Percentiles rank a stretch among this genome's conserved stretches.
Evolutionary conservation across 345 rosid species (phyloP).

Genomic region (Syzygium grande): DNA sequence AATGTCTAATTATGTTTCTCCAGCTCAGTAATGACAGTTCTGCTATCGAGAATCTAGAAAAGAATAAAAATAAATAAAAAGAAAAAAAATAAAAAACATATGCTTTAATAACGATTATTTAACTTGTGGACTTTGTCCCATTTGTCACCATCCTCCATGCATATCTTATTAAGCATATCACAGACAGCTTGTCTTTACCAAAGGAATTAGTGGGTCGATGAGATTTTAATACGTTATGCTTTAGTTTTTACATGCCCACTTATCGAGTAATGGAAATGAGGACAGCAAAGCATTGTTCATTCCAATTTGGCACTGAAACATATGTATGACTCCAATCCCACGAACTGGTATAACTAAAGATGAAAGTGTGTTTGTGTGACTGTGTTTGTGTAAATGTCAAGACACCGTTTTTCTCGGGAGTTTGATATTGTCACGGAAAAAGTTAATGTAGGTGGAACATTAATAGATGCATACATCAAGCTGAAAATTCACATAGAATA

Average conservation of each 20-base stretch:
- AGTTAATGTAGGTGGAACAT: neutral
- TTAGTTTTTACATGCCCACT: neutral
- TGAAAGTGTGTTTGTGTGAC: neutral
- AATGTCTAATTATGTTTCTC: no score
- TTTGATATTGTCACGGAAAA: neutral
- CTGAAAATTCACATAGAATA: neutral
- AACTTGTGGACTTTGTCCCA: neutral
- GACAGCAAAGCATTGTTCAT: neutral
- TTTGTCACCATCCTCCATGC: neutral
- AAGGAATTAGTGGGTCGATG: neutral
- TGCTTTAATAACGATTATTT: neutral
- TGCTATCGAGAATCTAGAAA: no score
- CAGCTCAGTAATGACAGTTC: no score
- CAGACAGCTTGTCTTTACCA: neutral
- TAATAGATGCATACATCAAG: neutral
- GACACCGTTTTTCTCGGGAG: neutral
- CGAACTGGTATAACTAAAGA: neutral
- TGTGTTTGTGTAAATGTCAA: neutral
- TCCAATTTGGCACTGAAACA: neutral
- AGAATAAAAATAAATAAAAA: no score
- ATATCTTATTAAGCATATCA: neutral
- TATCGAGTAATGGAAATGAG: neutral
- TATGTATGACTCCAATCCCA: neutral
- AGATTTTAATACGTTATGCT: neutral
- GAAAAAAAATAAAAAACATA: no score